phyloP scores from a whole-genome alignment of 306 rosid genomes.

The Lupinus albus region DNA sequence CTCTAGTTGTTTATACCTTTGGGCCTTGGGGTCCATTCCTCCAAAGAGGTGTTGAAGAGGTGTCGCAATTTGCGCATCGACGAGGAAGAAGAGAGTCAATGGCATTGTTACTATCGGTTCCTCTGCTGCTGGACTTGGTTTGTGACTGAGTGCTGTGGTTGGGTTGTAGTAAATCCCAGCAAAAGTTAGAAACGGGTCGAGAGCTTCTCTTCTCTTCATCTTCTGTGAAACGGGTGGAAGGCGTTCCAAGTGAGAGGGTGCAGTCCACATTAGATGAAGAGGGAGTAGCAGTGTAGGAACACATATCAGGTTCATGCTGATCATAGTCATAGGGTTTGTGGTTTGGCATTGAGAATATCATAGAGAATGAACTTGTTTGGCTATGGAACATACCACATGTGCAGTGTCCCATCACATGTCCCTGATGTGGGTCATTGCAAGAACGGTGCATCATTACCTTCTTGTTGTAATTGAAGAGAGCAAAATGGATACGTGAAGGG shows the following conservation, averaged over 20 bases:
- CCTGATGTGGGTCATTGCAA: constrained; percentile 62
- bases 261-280: constrained; percentile 80
- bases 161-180: constrained; percentile 85
- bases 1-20: constrained; percentile 53
- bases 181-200: constrained; percentile 46
- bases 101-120: neutral
- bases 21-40: constrained; percentile 98
- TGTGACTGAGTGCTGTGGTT: constrained; percentile 44
- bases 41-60: constrained; percentile 98
- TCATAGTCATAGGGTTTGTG: constrained; percentile 43
- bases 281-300: constrained; percentile 45
- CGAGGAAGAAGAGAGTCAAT: constrained; percentile 84
- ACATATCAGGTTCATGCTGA: constrained; percentile 33
- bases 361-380: constrained; percentile 66
- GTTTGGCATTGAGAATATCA: constrained; percentile 63
- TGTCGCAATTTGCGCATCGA: constrained; percentile 95
- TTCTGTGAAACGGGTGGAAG: constrained; percentile 71
- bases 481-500: constrained; percentile 1
- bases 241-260: constrained; percentile 90
- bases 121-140: constrained; percentile 40
- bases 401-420: constrained; percentile 67
- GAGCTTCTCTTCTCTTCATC: constrained; percentile 47
- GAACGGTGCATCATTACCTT: constrained; percentile 64
- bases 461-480: constrained; percentile 12
- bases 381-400: constrained; percentile 62